Percentiles rank a stretch among this genome's conserved stretches.
These are phyloP conservation scores for Globisporangium heterothallicum DNA, from an alignment of 352 stramenopile species.

Conservation along the genomic window DNA sequence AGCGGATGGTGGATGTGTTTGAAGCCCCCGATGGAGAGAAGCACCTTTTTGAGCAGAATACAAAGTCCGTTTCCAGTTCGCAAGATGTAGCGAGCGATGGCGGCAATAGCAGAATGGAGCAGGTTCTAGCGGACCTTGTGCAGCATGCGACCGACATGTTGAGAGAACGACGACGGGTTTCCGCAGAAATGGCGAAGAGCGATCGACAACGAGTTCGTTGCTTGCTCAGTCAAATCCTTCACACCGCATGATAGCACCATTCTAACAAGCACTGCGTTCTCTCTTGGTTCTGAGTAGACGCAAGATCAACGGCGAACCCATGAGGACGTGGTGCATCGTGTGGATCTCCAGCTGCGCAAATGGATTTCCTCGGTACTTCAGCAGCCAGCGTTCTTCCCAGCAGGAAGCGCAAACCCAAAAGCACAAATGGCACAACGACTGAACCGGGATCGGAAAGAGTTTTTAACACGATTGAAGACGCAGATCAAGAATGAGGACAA, in stretches of 20 bases:
- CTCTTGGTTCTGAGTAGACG: slow-evolving; percentile 14
- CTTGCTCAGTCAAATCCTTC: no score
- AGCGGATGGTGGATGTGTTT: slow-evolving; percentile 43
- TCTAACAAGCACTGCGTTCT: not conserved
- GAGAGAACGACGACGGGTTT: not conserved
- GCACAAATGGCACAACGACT: slow-evolving; percentile 21
- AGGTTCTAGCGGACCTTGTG: not conserved
- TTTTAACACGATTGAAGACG: slow-evolving; percentile 29
- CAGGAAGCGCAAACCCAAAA: slow-evolving; percentile 15
- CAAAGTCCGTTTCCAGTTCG: not conserved
- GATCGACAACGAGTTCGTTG: not conserved
- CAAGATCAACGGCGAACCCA: slow-evolving; percentile 27
- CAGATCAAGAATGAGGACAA: not conserved
- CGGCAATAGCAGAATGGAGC: not conserved
- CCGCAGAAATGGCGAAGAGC: not conserved
- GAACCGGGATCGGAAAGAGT: slow-evolving; percentile 38
- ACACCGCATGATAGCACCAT: not conserved
- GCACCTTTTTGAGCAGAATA: slow-evolving; percentile 35
- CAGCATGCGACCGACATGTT: not conserved
- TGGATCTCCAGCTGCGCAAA: slow-evolving; percentile 52
- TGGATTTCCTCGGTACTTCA: slow-evolving; percentile 47
- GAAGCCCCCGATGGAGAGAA: slow-evolving; percentile 25
- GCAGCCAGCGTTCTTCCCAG: slow-evolving; percentile 2
- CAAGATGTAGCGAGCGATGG: not conserved
- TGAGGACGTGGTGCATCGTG: slow-evolving; percentile 32